Evolutionary conservation across 441 rosid genomes (phyloP), one percentile per base, ranked within the genome.

Genomic region (Brassica hybrid): DNA sequence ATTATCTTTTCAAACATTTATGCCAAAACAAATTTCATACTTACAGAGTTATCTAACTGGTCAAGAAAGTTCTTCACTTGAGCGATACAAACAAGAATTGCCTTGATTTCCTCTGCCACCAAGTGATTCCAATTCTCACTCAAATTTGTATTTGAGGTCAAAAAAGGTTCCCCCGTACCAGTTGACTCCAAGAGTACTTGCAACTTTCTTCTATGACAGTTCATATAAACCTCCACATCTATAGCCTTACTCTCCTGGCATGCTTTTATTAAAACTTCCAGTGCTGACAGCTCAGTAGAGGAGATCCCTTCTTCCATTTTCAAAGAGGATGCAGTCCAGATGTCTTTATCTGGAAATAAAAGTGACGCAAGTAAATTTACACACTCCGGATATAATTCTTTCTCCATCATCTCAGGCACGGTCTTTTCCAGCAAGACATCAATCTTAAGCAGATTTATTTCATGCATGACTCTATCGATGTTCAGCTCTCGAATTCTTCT

Each of bases 81-180:
- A 61, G 89, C 83, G 16, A 88, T 74, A 67, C 91, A 91, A 72
- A 87, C 81, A 61, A 87, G 86, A 82, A 92, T 87, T 76, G 87
- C 89, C 80, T 89, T 92, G 80, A 94, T 89, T 89, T 96, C 99
- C 78, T 94, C 92, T 3, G 77, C 83, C 85, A 96, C 89, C 86
- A 88, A 85, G 82, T 78, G 76, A 80, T 79, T 81, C 90, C 88
- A 89, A 27, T 77, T 81, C 82, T 80, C 86, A 80, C 79, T 87
- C 60, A 85, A 81, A 83, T 76, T 79, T 67, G 86, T 87, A 66
- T 69, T 59, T 69, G 85, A 72, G 71, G 82, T 69, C 79, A 54
- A 80, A 81, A 73, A 64, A 80, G 77, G 76, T 75, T 79, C 84
- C 79, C 81, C 85, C 82, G 85, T 79, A 66, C 93, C 92, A 75